Evolutionary conservation across 202 grass and related monocot species (phyloP), one percentile per base, ranked within the genome.

Genomic region (Panicum virgatum): DNA sequence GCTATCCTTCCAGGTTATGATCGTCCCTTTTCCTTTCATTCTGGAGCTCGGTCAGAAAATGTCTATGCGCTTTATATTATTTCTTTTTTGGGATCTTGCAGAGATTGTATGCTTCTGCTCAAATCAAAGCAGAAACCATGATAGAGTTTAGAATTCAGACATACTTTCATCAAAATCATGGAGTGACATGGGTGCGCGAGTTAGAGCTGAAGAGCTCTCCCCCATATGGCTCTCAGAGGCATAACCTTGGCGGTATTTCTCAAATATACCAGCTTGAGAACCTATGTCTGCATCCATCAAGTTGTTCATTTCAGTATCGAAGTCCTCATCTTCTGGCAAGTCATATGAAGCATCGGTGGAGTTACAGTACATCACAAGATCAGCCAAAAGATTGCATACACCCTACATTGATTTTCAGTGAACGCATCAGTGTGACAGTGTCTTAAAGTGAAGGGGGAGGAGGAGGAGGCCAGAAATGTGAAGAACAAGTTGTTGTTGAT

Each of bases 321-420:
- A 98, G 25, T 90, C 89, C 60, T 93, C 90, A 75, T 88, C 90
- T 81, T 92, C 90, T 62, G 80, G 80, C 78, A 95, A 77, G 61
- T 88, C 92, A 68, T 91, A 91, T 12, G 86, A 66, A 84, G 66
- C 66, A 36, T 82, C 92, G 60, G 73, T 44, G 7, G 89, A 77
- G 69, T 83, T 96, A 72, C 91, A 96, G 47, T 96, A 98, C 20
- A 80, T 83, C 48, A 79, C 92, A 53, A 93, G 79, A 78, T 93
- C 88, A 56, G 92, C 86, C 84, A 95, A 85, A 57, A 93, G 85
- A 82, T 96, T 89, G 85, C 92, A 99, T 58, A 99, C 86, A 38
- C 87, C 96, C 92, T 98, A 82, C 62, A 86, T 30, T 27, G 88
- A 61, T 81, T 78, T 77, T 57, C 62, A 74, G 72, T 18, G 1